Evolutionary conservation across 1,139 yeast species (phyloP).

Genomic region (Suhomyces maxii): DNA sequence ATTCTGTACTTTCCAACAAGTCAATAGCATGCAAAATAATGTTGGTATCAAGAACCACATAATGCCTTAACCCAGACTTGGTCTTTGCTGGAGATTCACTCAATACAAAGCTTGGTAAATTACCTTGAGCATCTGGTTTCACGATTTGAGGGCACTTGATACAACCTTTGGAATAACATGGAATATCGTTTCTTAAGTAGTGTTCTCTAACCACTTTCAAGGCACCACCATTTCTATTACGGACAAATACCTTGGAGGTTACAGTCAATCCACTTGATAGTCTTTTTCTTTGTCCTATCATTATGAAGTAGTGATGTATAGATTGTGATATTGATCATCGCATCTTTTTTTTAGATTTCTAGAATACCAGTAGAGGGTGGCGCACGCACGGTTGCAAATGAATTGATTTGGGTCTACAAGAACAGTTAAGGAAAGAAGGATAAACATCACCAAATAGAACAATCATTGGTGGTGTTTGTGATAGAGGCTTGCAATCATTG

Average conservation of each 20-base stretch:
- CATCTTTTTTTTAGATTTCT: slow-evolving; percentile 4
- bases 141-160: slow-evolving; percentile 56
- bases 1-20: slow-evolving; percentile 71
- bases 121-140: slow-evolving; percentile 56
- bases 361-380: neutral
- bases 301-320: slow-evolving; percentile 2
- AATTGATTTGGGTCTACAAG: neutral
- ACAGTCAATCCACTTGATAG: slow-evolving; percentile 62
- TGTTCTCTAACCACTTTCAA: slow-evolving; percentile 92
- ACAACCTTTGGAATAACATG: slow-evolving; percentile 81
- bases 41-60: slow-evolving; percentile 84
- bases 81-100: slow-evolving; percentile 50
- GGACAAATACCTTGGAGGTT: slow-evolving; percentile 87
- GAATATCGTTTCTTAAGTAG: slow-evolving; percentile 87
- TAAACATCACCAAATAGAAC: too few relatives aligned
- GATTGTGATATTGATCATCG: slow-evolving; percentile 4
- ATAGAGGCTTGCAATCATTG: too few relatives aligned
- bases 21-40: slow-evolving; percentile 88
- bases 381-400: slow-evolving; percentile 8
- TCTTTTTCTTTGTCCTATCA: slow-evolving; percentile 41
- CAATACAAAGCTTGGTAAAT: slow-evolving; percentile 50
- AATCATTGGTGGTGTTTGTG: too few relatives aligned
- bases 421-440: too few relatives aligned
- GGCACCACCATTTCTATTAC: slow-evolving; percentile 88
- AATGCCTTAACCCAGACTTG: slow-evolving; percentile 52